Evolutionary conservation across 345 rosid genomes (phyloP).

Genomic region (Sisymbrium altissimum): DNA sequence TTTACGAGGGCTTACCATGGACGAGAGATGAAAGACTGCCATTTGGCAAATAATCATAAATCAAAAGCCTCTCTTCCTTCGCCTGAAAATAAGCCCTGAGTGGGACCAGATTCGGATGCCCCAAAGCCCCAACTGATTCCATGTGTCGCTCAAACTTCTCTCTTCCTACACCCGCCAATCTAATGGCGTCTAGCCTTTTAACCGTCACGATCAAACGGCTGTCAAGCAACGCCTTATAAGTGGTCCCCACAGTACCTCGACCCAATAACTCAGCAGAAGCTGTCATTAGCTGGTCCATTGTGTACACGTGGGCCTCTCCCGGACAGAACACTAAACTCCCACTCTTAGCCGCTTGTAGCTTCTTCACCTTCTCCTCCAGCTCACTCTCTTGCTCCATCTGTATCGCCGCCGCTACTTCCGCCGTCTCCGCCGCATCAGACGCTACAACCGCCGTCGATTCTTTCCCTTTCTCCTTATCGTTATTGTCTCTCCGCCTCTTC

Average conservation of each 20-base stretch:
- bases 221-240: slow-evolving; percentile 85
- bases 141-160: slow-evolving; percentile 75
- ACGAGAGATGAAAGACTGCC: slow-evolving; percentile 86
- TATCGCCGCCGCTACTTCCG: slow-evolving; percentile 53
- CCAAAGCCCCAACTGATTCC: slow-evolving; percentile 92
- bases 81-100: slow-evolving; percentile 86
- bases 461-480: slow-evolving; percentile 14
- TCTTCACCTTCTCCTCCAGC: slow-evolving; percentile 78
- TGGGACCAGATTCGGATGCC: slow-evolving; percentile 92
- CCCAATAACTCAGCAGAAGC: slow-evolving; percentile 95
- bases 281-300: slow-evolving; percentile 93
- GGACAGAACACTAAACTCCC: slow-evolving; percentile 82
- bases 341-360: slow-evolving; percentile 65
- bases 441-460: slow-evolving; percentile 28
- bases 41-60: slow-evolving; percentile 87
- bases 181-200: slow-evolving; percentile 72
- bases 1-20: slow-evolving; percentile 51
- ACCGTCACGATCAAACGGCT: slow-evolving; percentile 71
- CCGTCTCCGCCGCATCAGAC: slow-evolving; percentile 41
- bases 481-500: slow-evolving; percentile 43
- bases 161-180: slow-evolving; percentile 50
- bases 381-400: slow-evolving; percentile 73
- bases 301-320: slow-evolving; percentile 74
- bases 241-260: slow-evolving; percentile 68
- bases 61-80: slow-evolving; percentile 70